Percentiles rank a stretch among this genome's conserved stretches.
These are phyloP conservation scores for Leptodontidium sp. DNA, from an alignment of 2,329 filamentous ascomycete genomes.

Conservation along the genomic window DNA sequence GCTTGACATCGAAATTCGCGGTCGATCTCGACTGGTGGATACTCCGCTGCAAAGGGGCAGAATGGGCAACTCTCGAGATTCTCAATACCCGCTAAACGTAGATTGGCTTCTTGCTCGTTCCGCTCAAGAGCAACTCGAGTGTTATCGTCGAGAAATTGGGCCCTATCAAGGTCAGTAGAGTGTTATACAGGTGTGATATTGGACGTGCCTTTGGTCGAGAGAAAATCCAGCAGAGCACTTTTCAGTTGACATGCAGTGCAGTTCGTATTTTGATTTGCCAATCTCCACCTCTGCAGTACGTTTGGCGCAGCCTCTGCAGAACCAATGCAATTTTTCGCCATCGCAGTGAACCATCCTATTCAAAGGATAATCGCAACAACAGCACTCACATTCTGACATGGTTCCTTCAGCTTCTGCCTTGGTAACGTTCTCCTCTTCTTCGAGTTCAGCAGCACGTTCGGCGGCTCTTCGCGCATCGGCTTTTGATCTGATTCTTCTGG, in stretches of 20 bases:
- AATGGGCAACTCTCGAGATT: conserved; percentile 81
- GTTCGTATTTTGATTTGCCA: conserved; percentile 71
- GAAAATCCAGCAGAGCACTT: conserved; percentile 71
- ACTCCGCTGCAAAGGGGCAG: conserved; percentile 81
- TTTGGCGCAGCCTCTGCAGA: conserved; percentile 73
- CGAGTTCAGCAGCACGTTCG: conserved; percentile 49
- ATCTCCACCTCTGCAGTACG: conserved; percentile 73
- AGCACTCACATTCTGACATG: conserved; percentile 75
- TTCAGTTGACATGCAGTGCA: conserved; percentile 75
- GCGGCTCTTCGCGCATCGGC: conserved; percentile 49
- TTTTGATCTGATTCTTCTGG: conserved; percentile 45
- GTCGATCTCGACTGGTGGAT: conserved; percentile 70
- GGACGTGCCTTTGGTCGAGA: conserved; percentile 59
- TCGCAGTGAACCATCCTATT: conserved; percentile 76
- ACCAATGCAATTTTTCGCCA: conserved; percentile 57
- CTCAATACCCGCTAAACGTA: conserved; percentile 75
- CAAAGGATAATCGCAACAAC: conserved; percentile 70
- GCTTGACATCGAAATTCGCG: conserved; percentile 78
- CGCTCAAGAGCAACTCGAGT: conserved; percentile 69
- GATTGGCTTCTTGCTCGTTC: conserved; percentile 73
- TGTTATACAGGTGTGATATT: conserved; percentile 43
- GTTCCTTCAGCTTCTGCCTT: conserved; percentile 58
- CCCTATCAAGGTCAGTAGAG: conserved; percentile 35
- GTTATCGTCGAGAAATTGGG: conserved; percentile 59
- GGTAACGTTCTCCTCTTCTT: conserved; percentile 53